A percentile compares a stretch with the other conserved stretches of the same genome.
phyloP scores from a whole-genome alignment of 106 monocot genomes.

The Dendrobium officinale region DNA sequence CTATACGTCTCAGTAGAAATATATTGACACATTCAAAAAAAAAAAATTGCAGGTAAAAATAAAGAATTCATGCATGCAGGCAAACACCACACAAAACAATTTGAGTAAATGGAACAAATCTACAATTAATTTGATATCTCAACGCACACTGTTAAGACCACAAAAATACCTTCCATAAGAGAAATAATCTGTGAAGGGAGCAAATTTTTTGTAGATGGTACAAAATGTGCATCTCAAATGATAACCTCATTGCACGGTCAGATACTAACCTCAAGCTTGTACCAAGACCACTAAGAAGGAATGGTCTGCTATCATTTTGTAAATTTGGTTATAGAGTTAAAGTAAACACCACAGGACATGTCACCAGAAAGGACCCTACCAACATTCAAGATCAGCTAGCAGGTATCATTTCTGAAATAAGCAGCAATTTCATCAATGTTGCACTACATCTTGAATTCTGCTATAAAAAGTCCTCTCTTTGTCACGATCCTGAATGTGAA shows the following conservation, averaged over 20 bases:
- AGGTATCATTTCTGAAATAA: conserved; percentile 43
- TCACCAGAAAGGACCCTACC: conserved; percentile 45
- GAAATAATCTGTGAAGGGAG: background rate
- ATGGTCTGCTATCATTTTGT: conserved; percentile 19
- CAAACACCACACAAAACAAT: background rate
- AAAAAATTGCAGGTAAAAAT: background rate
- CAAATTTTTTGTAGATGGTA: background rate
- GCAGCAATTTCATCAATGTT: conserved; percentile 51
- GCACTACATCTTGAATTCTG: conserved; percentile 57
- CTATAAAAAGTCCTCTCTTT: conserved; percentile 62
- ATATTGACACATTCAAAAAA: background rate
- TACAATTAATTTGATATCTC: background rate
- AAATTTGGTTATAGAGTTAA: conserved; percentile 27
- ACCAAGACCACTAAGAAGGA: conserved; percentile 13
- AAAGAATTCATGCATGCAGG: background rate
- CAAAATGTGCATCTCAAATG: conserved; percentile 3
- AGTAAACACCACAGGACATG: conserved; percentile 24
- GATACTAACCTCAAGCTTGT: conserved; percentile 14
- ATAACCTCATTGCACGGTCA: conserved; percentile 4
- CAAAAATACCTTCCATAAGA: background rate
- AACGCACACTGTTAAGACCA: background rate
- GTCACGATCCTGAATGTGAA: conserved; percentile 77
- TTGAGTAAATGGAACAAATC: background rate
- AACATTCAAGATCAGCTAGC: conserved; percentile 35
- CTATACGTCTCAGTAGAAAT: background rate